Percentiles rank a stretch among this genome's conserved stretches.
phyloP scores from a whole-genome alignment of 768 basidiomycete species.

The Mycena kentingensis region DNA sequence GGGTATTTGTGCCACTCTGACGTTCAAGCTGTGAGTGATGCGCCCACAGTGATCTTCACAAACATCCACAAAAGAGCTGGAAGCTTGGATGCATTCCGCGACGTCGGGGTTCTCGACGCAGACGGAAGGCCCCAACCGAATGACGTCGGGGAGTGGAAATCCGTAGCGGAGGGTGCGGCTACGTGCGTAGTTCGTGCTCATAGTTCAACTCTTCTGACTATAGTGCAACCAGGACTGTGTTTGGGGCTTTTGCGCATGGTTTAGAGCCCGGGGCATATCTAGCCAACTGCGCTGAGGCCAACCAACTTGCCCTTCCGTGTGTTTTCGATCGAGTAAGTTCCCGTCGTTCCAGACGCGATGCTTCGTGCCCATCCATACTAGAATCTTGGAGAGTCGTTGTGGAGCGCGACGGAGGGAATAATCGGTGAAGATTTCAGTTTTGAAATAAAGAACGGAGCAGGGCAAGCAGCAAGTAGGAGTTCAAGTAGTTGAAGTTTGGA shows the following conservation, averaged over 20 bases:
- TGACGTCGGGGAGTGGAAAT: too few species aligned
- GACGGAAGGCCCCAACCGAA: background rate
- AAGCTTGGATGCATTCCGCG: background rate
- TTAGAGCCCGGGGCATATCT: too few species aligned
- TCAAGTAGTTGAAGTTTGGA: too few species aligned
- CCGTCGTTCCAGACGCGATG: background rate
- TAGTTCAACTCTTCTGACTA: background rate
- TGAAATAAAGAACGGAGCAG: too few species aligned
- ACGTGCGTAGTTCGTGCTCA: background rate
- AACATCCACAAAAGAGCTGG: background rate
- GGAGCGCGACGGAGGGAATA: background rate
- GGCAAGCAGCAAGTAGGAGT: too few species aligned
- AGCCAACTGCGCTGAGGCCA: too few species aligned
- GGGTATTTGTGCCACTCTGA: background rate
- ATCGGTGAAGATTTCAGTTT: conserved; percentile 2
- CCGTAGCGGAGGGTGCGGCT: background rate
- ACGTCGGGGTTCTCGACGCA: background rate
- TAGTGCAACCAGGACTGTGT: background rate
- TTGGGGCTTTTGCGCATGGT: background rate
- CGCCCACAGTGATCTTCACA: background rate
- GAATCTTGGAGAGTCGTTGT: background rate
- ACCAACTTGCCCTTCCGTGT: too few species aligned
- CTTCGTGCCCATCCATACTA: background rate
- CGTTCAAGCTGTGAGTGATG: background rate
- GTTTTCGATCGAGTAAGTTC: background rate